Evolutionary conservation across 345 rosid genomes (phyloP).

Genomic region (Salix purpurea): DNA sequence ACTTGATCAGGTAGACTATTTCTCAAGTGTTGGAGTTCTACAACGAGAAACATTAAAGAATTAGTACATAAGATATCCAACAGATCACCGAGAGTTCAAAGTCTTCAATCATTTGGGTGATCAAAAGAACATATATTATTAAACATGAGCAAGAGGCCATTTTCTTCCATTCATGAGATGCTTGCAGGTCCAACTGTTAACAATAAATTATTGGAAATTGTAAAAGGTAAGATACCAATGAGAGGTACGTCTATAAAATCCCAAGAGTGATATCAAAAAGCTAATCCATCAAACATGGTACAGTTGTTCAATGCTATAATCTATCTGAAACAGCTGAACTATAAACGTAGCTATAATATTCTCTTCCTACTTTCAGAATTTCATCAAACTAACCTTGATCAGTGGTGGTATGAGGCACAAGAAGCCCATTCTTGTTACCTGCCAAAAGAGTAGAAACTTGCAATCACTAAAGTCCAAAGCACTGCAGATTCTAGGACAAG

Average conservation of each 20-base stretch:
- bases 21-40: constrained; percentile 92
- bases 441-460: neutral
- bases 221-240: neutral
- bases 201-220: neutral
- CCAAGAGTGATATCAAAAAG: neutral
- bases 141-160: neutral
- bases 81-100: neutral
- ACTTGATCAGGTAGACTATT: constrained; percentile 91
- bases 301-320: neutral
- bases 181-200: neutral
- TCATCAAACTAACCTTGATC: constrained; percentile 69
- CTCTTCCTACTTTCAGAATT: neutral
- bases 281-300: neutral
- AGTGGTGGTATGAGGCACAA: constrained; percentile 86
- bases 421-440: constrained; percentile 97
- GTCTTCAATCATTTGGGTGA: neutral
- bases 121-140: neutral
- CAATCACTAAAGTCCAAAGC: neutral
- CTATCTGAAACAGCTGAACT: neutral
- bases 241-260: neutral
- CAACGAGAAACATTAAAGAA: constrained; percentile 8
- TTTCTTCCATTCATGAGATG: neutral
- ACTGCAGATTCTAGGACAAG: neutral
- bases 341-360: neutral
- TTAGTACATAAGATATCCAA: neutral